These are phyloP conservation scores for Zostera marina DNA, from an alignment of 116 monocot genomes.

Conservation along the genomic window DNA sequence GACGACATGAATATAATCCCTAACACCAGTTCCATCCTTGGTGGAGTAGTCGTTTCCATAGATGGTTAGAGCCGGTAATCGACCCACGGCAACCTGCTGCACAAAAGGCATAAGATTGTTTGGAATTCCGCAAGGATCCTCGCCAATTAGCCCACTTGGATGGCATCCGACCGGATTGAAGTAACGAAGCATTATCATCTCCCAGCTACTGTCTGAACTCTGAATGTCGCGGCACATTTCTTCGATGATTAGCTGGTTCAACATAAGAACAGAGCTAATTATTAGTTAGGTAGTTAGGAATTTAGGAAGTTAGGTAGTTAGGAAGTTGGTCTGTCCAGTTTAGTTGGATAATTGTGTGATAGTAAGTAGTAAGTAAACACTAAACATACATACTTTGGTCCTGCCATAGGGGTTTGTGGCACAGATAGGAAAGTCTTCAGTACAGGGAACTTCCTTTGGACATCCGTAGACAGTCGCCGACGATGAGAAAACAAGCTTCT, in stretches of 20 bases:
- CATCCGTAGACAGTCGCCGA: constrained; percentile 94
- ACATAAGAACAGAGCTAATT: no score
- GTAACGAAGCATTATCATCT: constrained; percentile 76
- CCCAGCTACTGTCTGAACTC: constrained; percentile 47
- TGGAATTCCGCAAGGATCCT: constrained; percentile 82
- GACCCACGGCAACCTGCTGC: constrained; percentile 88
- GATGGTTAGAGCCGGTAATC: constrained; percentile 55
- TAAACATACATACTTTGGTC: constrained; percentile 73
- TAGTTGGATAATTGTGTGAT: no score
- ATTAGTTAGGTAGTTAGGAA: no score
- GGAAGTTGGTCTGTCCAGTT: no score
- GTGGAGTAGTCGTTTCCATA: constrained; percentile 82
- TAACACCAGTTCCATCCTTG: constrained; percentile 85
- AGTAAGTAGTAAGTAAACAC: no score
- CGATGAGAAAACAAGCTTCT: constrained; percentile 92
- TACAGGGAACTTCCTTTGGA: constrained; percentile 87
- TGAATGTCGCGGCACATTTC: constrained; percentile 74
- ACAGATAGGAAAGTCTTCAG: constrained; percentile 71
- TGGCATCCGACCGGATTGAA: constrained; percentile 95
- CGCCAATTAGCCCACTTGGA: constrained; percentile 76
- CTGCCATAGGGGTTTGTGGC: constrained; percentile 83
- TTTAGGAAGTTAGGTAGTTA: no score
- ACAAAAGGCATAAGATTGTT: constrained; percentile 96
- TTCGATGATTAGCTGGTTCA: constrained; percentile 77
- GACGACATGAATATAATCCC: constrained; percentile 94